Evolutionary conservation across 2,329 filamentous ascomycete genomes (phyloP), one percentile per base, ranked within the genome.

Genomic region (Eutypella sp.): DNA sequence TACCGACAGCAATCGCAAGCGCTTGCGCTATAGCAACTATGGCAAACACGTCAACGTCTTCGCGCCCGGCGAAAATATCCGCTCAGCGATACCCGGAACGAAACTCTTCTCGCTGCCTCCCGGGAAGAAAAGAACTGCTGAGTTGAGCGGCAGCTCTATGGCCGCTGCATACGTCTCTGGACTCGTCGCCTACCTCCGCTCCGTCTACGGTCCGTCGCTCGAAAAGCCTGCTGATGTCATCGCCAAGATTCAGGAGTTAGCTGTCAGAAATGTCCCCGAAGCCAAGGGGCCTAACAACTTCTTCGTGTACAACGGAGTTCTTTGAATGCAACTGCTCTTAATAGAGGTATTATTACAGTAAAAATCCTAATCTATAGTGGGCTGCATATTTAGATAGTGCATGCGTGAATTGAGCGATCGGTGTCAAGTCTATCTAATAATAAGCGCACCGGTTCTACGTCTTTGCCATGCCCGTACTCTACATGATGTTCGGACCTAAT

Each of bases 101-200:
- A 57, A 55, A 41, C n/a, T n/a, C n/a, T 43, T 67, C 1, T 76
- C 71, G 10, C 36, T 39, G 5, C 56, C 74, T 0, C 75, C 66
- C 62, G 67, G 66, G 41, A 60, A 66, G 41, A 57, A 55, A 41
- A 63, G 61, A 40, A 51, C 60, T 5, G 68, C 44, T 23, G 56
- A 60, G 8, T 57, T 9, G 16, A 16, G 62, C 2, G 76, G 78
- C 25, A 81, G 77, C 2, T 75, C 70, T 0, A 79, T 79, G 75
- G 71, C 76, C 7, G 60, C 68, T 3, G 76, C 76, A 3, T 74
- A 77, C 47, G 67, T 79, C 46, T 67, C 72, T 16, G 77, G 76
- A 2, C 54, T 80, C 2, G 71, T 70, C 4, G 64, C 72, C 1
- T 79, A 79, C 54, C 53, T 76, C 38, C 36, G 44, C 20, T 20